Evolutionary conservation across 2,329 filamentous ascomycete species (phyloP), one percentile per base, ranked within the genome.

Genomic region (Huntiella abstrusa): DNA sequence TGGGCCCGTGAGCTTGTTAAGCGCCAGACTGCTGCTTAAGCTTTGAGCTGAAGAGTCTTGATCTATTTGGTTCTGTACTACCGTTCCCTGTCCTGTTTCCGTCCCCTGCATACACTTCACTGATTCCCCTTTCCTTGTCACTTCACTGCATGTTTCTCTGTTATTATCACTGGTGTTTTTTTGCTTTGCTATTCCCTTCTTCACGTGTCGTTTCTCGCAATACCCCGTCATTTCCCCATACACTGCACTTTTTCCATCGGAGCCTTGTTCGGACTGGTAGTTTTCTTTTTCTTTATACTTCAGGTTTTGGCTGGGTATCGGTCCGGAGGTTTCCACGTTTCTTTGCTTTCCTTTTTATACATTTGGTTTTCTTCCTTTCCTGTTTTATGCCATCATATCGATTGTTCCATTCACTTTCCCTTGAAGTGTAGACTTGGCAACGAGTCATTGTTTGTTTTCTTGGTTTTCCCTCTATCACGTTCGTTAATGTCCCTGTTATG

Each of bases 1-100:
- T 98, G 91, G 91, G 87, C 91, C 52, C 81, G 88, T 51, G 91
- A 96, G 65, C 86, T 95, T 62, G 87, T 96, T 61, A 96, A 95
- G 73, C 82, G 85, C 56, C 91, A 98, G 64, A 64, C 78, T 45
- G 71, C 16, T 46, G 40, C 46, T 38, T 47, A 39, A 36, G 40
- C 35, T n/a, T 8, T 12, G 17, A 11, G 22, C 34, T 34, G 37
- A 41, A 16, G 17, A 44, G 28, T 43, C 43, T 46, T 16, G 36
- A 44, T 12, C 28, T 28, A 12, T 13, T 32, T 5, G 22, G 8
- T 17, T 12, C 8, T 32, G 22, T 13, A 44, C 49, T 49, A 39
- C 45, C 35, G 45, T 37, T 35, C 38, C 28, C 10, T 45, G 12
- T 10, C 44, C 41, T 10, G 12, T 10, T 48, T 41, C 10, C 28